Evolutionary conservation across 805 yeast species (phyloP).

Genomic region (Cyberlindnera saturnus): DNA sequence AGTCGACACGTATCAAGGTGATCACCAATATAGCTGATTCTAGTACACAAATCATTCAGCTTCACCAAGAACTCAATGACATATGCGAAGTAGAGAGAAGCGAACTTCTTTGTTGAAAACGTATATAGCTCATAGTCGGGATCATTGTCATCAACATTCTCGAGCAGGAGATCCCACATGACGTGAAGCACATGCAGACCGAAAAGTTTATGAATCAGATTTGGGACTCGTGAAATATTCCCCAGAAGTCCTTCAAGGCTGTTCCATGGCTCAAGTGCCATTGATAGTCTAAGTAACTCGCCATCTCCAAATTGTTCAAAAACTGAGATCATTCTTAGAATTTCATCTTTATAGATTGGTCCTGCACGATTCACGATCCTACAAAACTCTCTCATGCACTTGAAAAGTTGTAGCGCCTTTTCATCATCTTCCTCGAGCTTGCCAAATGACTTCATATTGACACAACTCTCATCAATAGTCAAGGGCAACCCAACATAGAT

Average conservation of each 20-base stretch:
- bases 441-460: constrained; percentile 2
- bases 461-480: constrained; percentile 13
- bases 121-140: constrained; percentile 6
- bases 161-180: constrained; percentile 15
- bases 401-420: constrained; percentile 3
- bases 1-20: constrained; percentile 7
- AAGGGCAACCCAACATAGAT: constrained; percentile 19
- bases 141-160: constrained; percentile 7
- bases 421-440: not conserved
- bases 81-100: constrained; percentile 16
- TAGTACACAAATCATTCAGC: constrained; percentile 7
- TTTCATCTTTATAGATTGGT: constrained; percentile 10
- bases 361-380: constrained; percentile 3
- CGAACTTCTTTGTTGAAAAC: constrained; percentile 18
- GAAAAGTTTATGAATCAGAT: constrained; percentile 7
- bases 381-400: constrained; percentile 10
- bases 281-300: constrained; percentile 4
- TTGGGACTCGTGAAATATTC: constrained; percentile 1
- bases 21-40: constrained; percentile 1
- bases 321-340: constrained; percentile 7
- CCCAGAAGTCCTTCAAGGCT: constrained; percentile 3
- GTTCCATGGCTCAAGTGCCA: constrained; percentile 3
- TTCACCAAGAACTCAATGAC: constrained; percentile 16
- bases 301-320: constrained; percentile 16
- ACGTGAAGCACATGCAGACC: constrained; percentile 11